Percentiles rank a stretch among this genome's conserved stretches.
Conservation (phyloP, 345 rosid species). For the Eucalyptus brandiana region DNA sequence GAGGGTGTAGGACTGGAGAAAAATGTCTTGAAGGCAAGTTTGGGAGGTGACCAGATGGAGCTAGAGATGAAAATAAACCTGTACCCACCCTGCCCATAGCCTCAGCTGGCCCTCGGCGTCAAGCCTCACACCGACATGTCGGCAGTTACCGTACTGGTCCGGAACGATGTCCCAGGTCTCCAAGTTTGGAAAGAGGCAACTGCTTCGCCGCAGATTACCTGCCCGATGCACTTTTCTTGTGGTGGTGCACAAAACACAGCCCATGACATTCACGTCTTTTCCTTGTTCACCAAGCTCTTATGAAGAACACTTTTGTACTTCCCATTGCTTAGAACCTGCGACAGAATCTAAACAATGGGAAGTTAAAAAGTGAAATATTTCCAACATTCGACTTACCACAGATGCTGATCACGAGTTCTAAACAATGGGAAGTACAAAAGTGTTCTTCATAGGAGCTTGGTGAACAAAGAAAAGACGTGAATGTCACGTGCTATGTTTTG, state of each 20-base stretch:
- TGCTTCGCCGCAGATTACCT: conserved; percentile 35
- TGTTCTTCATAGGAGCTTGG: conserved; percentile 38
- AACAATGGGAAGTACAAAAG: conserved; percentile 42
- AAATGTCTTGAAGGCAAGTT: neutral
- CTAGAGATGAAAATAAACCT: conserved; percentile 40
- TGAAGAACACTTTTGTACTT: conserved; percentile 39
- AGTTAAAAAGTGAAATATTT: neutral
- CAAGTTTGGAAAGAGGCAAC: conserved; percentile 35
- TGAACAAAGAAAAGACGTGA: conserved; percentile 23
- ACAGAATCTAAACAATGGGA: neutral
- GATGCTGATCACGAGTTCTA: conserved; percentile 14
- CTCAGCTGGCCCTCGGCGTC: conserved; percentile 38
- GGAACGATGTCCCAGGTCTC: conserved; percentile 36
- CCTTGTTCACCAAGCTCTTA: conserved; percentile 31
- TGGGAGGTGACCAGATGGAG: conserved; percentile 25
- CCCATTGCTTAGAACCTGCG: conserved; percentile 49
- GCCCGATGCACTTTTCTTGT: conserved; percentile 18
- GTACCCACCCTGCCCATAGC: conserved; percentile 57
- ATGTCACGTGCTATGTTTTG: conserved; percentile 45
- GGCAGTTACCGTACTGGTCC: conserved; percentile 33
- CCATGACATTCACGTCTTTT: conserved; percentile 38
- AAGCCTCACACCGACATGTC: conserved; percentile 51
- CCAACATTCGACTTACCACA: neutral
- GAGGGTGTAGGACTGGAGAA: conserved; percentile 25
- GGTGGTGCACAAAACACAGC: conserved; percentile 31